Conservation (phyloP, 352 stramenopile genomes). For the Phytophthora ohioensis region DNA sequence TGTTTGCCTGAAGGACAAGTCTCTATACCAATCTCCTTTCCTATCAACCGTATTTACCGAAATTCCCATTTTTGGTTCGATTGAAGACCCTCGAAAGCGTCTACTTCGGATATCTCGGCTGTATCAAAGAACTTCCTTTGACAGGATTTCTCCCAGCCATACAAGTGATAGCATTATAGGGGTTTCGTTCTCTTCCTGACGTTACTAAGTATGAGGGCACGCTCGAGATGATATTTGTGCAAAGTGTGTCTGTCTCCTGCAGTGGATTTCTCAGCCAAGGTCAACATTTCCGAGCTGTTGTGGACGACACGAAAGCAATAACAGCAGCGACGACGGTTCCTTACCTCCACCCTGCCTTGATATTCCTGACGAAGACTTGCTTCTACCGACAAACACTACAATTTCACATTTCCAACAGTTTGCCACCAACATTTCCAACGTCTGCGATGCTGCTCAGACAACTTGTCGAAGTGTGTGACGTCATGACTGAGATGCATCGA, state of each 20-base stretch:
- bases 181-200: constrained; percentile 26
- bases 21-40: constrained; percentile 42
- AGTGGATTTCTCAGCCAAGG: constrained; percentile 38
- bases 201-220: constrained; percentile 28
- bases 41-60: constrained; percentile 21
- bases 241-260: constrained; percentile 33
- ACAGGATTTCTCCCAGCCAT: constrained; percentile 20
- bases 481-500: background rate
- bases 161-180: constrained; percentile 32
- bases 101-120: constrained; percentile 36
- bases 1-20: constrained; percentile 34
- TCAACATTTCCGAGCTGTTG: constrained; percentile 40
- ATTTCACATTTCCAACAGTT: constrained; percentile 19
- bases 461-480: constrained; percentile 6
- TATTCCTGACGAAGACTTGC: constrained; percentile 6
- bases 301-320: background rate
- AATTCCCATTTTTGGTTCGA: constrained; percentile 25
- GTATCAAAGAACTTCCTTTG: constrained; percentile 20
- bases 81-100: constrained; percentile 32
- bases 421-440: constrained; percentile 32
- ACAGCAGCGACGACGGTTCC: background rate
- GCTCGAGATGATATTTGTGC: constrained; percentile 36
- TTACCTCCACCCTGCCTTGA: constrained; percentile 27
- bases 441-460: constrained; percentile 32
- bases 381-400: constrained; percentile 22